Percentiles rank a stretch among this genome's conserved stretches.
These are phyloP conservation scores for Chimonanthus praecox DNA, from an alignment of 164 flowering plant genomes.

Conservation along the genomic window DNA sequence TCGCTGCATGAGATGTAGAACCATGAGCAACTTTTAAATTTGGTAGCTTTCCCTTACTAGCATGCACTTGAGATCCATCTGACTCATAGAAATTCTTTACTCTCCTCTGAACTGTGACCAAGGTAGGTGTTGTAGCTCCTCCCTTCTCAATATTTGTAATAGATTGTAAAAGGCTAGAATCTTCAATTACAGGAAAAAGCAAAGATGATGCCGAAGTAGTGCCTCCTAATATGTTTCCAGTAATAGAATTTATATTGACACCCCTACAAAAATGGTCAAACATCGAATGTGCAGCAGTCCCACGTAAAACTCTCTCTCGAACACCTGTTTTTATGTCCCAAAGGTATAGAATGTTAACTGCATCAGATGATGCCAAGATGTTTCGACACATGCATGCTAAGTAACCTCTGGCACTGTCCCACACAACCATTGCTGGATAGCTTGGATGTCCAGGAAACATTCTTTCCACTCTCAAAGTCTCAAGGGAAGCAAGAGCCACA, in stretches of 20 bases:
- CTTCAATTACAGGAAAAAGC: slow-evolving; percentile 48
- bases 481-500: slow-evolving; percentile 78
- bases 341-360: slow-evolving; percentile 55
- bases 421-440: slow-evolving; percentile 73
- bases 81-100: slow-evolving; percentile 15
- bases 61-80: slow-evolving; percentile 18
- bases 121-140: slow-evolving; percentile 10
- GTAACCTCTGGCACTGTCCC: slow-evolving; percentile 92
- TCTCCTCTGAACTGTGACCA: slow-evolving; percentile 10
- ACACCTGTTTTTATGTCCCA: slow-evolving; percentile 97
- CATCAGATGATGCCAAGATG: slow-evolving; percentile 37
- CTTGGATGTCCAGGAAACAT: slow-evolving; percentile 88
- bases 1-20: slow-evolving; percentile 1
- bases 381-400: slow-evolving; percentile 68
- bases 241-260: slow-evolving; percentile 30
- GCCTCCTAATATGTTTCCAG: slow-evolving; percentile 36
- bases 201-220: slow-evolving; percentile 72
- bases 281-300: slow-evolving; percentile 87
- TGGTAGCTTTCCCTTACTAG: slow-evolving; percentile 17
- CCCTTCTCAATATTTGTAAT: slow-evolving; percentile 27
- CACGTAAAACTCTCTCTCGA: slow-evolving; percentile 84
- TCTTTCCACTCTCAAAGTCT: slow-evolving; percentile 84
- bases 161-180: slow-evolving; percentile 27
- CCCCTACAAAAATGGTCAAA: slow-evolving; percentile 76
- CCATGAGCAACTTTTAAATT: slow-evolving; percentile 4